Evolutionary conservation across 306 rosid genomes (phyloP).

Genomic region (Cucumis sativus): DNA sequence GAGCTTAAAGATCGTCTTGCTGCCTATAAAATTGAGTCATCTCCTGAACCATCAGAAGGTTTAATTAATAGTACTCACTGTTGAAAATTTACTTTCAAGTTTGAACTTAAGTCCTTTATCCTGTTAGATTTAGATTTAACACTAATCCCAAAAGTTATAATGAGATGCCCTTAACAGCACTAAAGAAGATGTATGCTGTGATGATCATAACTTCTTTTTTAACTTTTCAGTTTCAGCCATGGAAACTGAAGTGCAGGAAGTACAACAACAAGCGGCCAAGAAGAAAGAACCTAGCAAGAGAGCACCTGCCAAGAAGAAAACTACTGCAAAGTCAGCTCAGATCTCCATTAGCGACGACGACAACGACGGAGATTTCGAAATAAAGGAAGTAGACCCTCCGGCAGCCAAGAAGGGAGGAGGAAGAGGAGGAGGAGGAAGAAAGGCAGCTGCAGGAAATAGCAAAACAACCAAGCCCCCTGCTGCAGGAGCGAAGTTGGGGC

Average conservation of each 20-base stretch:
- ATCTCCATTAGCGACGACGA: not conserved
- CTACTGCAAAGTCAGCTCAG: conserved; percentile 23
- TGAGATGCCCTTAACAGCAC: no score
- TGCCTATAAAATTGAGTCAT: conserved; percentile 65
- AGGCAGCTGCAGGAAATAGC: conserved; percentile 18
- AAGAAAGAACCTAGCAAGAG: conserved; percentile 38
- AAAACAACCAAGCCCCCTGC: conserved; percentile 31
- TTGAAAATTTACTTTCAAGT: not conserved
- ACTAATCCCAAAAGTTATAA: not conserved
- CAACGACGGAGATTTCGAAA: conserved; percentile 28
- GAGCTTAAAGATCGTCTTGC: conserved; percentile 92
- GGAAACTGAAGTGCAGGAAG: conserved; percentile 45
- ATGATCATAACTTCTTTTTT: not conserved
- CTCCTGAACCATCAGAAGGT: conserved; percentile 60
- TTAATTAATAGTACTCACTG: not conserved
- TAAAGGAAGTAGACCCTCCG: conserved; percentile 15
- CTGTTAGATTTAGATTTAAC: not conserved
- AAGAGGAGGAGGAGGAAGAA: conserved; percentile 33
- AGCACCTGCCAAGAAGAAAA: conserved; percentile 43
- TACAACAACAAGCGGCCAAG: conserved; percentile 16
- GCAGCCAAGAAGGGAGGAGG: conserved; percentile 47
- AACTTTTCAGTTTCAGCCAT: conserved; percentile 17
- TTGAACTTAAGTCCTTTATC: not conserved
- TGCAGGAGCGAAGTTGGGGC: conserved; percentile 33
- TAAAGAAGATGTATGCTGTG: no score